phyloP scores from a whole-genome alignment of 1,139 yeast species.

The Scheffersomyces insectosa region DNA sequence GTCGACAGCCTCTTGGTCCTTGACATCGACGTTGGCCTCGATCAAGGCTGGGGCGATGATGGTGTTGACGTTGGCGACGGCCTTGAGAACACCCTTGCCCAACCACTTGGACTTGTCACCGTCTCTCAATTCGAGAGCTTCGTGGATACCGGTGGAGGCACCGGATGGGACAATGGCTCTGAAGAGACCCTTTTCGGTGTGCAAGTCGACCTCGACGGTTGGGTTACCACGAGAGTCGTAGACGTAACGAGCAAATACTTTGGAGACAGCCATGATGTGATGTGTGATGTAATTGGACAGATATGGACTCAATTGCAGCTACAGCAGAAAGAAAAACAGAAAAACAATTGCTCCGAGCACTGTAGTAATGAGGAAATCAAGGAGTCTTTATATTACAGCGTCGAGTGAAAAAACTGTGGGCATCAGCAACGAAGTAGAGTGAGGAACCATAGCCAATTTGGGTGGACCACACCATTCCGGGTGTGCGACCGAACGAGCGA shows the following conservation, averaged over 20 bases:
- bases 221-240: constrained; percentile 99
- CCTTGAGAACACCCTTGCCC: constrained; percentile 94
- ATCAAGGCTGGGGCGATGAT: constrained; percentile 86
- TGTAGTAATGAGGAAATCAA: constrained; percentile 1
- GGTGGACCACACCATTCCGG: constrained; percentile 18
- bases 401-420: constrained; percentile 1
- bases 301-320: neutral
- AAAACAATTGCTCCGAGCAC: neutral
- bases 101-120: constrained; percentile 91
- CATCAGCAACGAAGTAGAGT: neutral
- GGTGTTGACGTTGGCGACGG: constrained; percentile 87
- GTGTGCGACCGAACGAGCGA: constrained; percentile 3
- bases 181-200: constrained; percentile 84
- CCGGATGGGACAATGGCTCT: constrained; percentile 96
- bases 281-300: neutral
- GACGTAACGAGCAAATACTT: constrained; percentile 86
- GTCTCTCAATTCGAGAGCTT: constrained; percentile 94
- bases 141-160: constrained; percentile 94
- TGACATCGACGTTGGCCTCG: constrained; percentile 70
- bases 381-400: neutral
- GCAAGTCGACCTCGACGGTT: constrained; percentile 91
- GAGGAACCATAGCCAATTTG: too few species aligned
- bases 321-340: neutral
- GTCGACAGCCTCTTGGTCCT: constrained; percentile 78
- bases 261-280: constrained; percentile 38